These are phyloP conservation scores for Trichoderma oligosporum DNA, from an alignment of 2,329 filamentous ascomycete species.

Conservation along the genomic window DNA sequence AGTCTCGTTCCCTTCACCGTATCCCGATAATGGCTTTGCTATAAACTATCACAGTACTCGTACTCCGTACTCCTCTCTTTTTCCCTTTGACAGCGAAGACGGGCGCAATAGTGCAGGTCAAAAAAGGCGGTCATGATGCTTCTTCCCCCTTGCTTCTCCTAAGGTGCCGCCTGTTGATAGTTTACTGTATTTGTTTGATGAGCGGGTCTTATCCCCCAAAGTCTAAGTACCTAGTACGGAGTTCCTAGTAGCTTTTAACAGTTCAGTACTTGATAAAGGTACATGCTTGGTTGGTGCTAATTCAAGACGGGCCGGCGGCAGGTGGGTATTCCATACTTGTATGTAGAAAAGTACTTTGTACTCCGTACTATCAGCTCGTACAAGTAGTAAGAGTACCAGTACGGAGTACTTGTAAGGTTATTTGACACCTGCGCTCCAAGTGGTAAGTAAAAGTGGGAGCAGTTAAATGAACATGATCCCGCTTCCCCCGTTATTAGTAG, in stretches of 20 bases:
- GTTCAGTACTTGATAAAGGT: too few species aligned
- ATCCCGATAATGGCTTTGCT: too few species aligned
- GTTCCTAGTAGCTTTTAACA: too few species aligned
- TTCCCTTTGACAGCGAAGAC: not conserved
- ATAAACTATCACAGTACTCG: too few species aligned
- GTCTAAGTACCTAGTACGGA: too few species aligned
- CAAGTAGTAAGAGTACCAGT: constrained; percentile 1
- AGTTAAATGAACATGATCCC: constrained; percentile 4
- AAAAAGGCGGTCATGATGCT: constrained; percentile 15
- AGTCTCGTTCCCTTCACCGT: not conserved
- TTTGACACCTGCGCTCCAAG: not conserved
- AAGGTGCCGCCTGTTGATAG: too few species aligned
- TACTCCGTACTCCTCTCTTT: not conserved
- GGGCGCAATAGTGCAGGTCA: not conserved
- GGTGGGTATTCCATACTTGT: too few species aligned
- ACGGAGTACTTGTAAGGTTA: not conserved
- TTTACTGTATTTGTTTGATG: too few species aligned
- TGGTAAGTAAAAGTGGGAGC: too few species aligned
- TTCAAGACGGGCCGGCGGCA: not conserved
- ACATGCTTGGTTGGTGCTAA: too few species aligned
- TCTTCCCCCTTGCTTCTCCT: constrained; percentile 4
- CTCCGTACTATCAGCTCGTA: too few species aligned
- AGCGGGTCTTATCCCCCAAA: too few species aligned
- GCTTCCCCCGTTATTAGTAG: not conserved
- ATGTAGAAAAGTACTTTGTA: not conserved